phyloP scores from a whole-genome alignment of 2,329 filamentous ascomycete genomes.

The Colletotrichum incanum region DNA sequence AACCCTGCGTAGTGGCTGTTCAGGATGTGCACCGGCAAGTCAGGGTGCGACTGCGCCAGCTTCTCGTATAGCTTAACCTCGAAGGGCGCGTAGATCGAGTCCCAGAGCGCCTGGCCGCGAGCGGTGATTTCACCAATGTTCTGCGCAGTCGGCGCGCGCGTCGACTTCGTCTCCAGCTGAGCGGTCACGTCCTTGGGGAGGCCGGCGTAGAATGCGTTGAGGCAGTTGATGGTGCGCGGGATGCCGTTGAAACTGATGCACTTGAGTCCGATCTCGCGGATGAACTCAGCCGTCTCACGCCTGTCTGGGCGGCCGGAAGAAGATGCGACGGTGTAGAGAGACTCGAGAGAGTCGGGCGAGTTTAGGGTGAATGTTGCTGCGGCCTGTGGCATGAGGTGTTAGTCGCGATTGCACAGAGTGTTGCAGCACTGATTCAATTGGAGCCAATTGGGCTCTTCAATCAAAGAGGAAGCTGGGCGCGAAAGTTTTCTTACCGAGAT shows the following conservation, averaged over 20 bases:
- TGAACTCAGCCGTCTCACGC: slow-evolving; percentile 74
- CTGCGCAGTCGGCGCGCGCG: slow-evolving; percentile 65
- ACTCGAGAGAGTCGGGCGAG: slow-evolving; percentile 81
- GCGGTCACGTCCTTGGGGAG: slow-evolving; percentile 72
- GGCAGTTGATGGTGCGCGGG: slow-evolving; percentile 86
- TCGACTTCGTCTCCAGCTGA: slow-evolving; percentile 69
- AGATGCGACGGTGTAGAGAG: slow-evolving; percentile 71
- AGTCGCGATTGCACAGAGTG: not conserved
- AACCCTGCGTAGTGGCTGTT: slow-evolving; percentile 81
- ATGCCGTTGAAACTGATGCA: slow-evolving; percentile 88
- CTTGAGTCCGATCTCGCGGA: slow-evolving; percentile 83
- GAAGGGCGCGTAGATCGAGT: slow-evolving; percentile 83
- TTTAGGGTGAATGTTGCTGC: slow-evolving; percentile 90
- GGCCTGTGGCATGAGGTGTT: slow-evolving; percentile 63
- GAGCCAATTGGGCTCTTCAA: not conserved
- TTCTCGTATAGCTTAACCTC: slow-evolving; percentile 79
- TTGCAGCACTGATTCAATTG: not conserved
- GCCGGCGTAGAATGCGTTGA: slow-evolving; percentile 78
- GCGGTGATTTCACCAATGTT: slow-evolving; percentile 69
- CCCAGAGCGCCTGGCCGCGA: slow-evolving; percentile 79
- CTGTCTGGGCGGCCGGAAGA: slow-evolving; percentile 42
- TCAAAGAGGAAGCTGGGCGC: not conserved
- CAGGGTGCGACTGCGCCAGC: slow-evolving; percentile 83
- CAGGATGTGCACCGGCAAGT: slow-evolving; percentile 86
- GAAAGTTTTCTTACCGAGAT: slow-evolving; percentile 68